Evolutionary conservation across 345 rosid species (phyloP).

Genomic region (Excoecaria cochinchinensis): DNA sequence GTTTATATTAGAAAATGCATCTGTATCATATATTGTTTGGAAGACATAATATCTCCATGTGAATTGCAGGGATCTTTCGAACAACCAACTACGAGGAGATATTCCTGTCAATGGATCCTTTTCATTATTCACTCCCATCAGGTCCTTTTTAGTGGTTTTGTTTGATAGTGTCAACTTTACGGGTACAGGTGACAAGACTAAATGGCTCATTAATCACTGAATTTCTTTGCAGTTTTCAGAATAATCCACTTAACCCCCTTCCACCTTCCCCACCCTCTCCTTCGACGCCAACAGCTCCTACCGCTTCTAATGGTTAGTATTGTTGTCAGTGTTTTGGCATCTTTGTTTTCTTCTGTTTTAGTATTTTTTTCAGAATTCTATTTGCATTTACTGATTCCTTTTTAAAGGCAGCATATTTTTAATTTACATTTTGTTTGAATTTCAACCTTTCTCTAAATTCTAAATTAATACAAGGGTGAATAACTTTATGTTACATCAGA

Average conservation of each 20-base stretch:
- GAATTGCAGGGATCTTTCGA: conserved; percentile 79
- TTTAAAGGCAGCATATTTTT: not conserved
- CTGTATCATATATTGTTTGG: not conserved
- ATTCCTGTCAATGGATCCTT: conserved; percentile 82
- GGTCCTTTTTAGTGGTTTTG: conserved; percentile 44
- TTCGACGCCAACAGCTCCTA: conserved; percentile 27
- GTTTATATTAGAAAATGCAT: not conserved
- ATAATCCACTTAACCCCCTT: conserved; percentile 28
- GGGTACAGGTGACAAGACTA: conserved; percentile 9
- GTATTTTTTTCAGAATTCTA: not conserved
- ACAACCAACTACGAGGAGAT: conserved; percentile 60
- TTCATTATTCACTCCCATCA: conserved; percentile 65
- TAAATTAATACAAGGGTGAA: not conserved
- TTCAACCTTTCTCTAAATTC: not conserved
- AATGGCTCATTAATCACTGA: conserved; percentile 26
- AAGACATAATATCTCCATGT: conserved; percentile 12
- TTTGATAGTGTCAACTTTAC: not conserved
- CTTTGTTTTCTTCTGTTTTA: not conserved
- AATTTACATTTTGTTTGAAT: not conserved
- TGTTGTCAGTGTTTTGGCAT: conserved; percentile 14
- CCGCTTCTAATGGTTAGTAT: conserved; percentile 49
- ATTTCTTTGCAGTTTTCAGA: conserved; percentile 54
- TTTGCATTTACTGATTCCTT: not conserved
- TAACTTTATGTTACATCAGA: not conserved
- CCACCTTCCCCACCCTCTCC: conserved; percentile 63